phyloP scores from a whole-genome alignment of 306 rosid genomes.

The Spatholobus suberectus region DNA sequence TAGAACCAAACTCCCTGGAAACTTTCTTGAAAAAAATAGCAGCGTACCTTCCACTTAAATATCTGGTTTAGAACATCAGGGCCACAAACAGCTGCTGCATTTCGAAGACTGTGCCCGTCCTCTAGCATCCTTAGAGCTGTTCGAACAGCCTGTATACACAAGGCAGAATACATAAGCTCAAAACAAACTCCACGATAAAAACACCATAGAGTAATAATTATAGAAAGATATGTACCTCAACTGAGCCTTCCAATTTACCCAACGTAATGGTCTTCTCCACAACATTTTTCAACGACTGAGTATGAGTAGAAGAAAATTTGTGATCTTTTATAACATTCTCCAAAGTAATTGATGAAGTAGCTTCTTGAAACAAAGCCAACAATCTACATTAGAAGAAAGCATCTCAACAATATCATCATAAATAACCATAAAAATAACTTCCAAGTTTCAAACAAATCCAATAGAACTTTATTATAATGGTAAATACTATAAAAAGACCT shows the following conservation, averaged over 20 bases:
- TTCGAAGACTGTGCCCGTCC: slow-evolving; percentile 64
- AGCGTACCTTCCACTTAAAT: slow-evolving; percentile 84
- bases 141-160: slow-evolving; percentile 72
- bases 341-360: slow-evolving; percentile 65
- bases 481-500: not conserved
- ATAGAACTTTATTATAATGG: slow-evolving; percentile 2
- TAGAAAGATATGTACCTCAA: slow-evolving; percentile 57
- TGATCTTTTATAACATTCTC: slow-evolving; percentile 64
- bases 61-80: slow-evolving; percentile 70
- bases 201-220: slow-evolving; percentile 13
- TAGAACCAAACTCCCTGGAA: not conserved
- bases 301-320: slow-evolving; percentile 64
- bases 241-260: slow-evolving; percentile 89
- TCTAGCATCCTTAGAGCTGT: slow-evolving; percentile 76
- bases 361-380: slow-evolving; percentile 65
- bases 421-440: slow-evolving; percentile 29
- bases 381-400: slow-evolving; percentile 58
- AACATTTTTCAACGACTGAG: slow-evolving; percentile 44
- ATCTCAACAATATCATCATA: slow-evolving; percentile 26
- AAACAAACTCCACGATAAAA: not conserved
- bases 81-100: slow-evolving; percentile 81
- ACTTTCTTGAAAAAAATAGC: slow-evolving; percentile 12
- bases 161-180: slow-evolving; percentile 7
- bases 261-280: slow-evolving; percentile 76
- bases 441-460: slow-evolving; percentile 33